Evolutionary conservation across 2,329 filamentous ascomycete genomes (phyloP).

Genomic region (Aspergillus fischeri): DNA sequence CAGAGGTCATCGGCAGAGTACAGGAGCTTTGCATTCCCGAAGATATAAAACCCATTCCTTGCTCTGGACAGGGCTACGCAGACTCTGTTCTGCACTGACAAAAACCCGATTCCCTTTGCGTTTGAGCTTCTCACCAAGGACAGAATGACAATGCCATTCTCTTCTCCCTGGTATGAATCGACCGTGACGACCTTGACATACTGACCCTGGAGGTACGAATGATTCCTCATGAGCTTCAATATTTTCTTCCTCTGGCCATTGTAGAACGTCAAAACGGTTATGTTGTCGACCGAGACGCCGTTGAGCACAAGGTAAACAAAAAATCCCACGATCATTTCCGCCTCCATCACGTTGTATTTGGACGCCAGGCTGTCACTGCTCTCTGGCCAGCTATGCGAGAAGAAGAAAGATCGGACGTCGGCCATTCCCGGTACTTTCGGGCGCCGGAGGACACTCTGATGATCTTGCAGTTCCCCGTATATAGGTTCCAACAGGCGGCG

Average conservation of each 20-base stretch:
- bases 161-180: slow-evolving; percentile 86
- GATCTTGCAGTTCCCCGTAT: slow-evolving; percentile 58
- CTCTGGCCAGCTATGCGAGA: slow-evolving; percentile 64
- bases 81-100: slow-evolving; percentile 60
- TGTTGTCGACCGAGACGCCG: slow-evolving; percentile 54
- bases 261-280: slow-evolving; percentile 85
- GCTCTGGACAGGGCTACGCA: slow-evolving; percentile 67
- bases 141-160: slow-evolving; percentile 77
- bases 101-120: slow-evolving; percentile 63
- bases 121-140: slow-evolving; percentile 72
- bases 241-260: slow-evolving; percentile 73
- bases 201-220: slow-evolving; percentile 42
- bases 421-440: slow-evolving; percentile 61
- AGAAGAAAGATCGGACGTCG: slow-evolving; percentile 56
- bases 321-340: slow-evolving; percentile 70
- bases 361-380: slow-evolving; percentile 60
- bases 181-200: slow-evolving; percentile 69
- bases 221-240: slow-evolving; percentile 41
- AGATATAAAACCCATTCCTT: slow-evolving; percentile 74
- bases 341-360: slow-evolving; percentile 66
- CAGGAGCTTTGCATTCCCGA: slow-evolving; percentile 65
- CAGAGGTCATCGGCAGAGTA: slow-evolving; percentile 48
- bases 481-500: slow-evolving; percentile 58
- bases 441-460: slow-evolving; percentile 52
- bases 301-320: slow-evolving; percentile 69